Base-by-base conservation (phyloP, 2,329 filamentous ascomycete species). In the Pyricularia pennisetigena region DNA sequence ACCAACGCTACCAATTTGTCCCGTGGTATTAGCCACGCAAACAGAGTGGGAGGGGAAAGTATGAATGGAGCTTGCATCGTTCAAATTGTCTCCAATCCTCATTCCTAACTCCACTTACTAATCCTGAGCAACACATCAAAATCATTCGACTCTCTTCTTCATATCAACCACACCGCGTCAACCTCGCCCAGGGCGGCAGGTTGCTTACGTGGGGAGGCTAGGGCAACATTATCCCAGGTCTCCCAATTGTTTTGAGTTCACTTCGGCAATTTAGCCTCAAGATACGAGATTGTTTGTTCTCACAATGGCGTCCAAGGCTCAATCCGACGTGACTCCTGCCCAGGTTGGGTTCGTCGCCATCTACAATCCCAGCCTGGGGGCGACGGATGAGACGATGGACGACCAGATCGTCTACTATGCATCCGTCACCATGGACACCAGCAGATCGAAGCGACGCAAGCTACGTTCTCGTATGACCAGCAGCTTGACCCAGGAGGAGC, bases 361-460 rank as follows among this genome's bases (percentile, higher is more conserved):
- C 77, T 99, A 97, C 83, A 98, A 97, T 77, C 95, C 96, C 41
- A 74, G 73, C 54, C 85, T 77, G 10, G 80, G 81, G 54, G 74
- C 77, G 10, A 82, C 79, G 16, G 90, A 93, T 76, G 90, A 93
- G 75, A 90, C 88, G 2, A 81, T 94, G 71, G 82, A 86, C 66
- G 85, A 94, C 73, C 92, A 99, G 79, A 92, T 98, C 71, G 92
- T 97, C 73, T 99, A 97, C 82, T 97, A 97, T 80, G 90, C 91
- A 74, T 93, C 92, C 6, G 78, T 84, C 68, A 14, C 26, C 4
- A 66, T 28, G 26, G 67, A 32, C 59, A 30, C 62, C 9, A 32
- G 69, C 29, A 67, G 64, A 20, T 54, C 62, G 14, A 29, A 54
- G 49, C 29, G 63, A 10, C 65, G 65, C 26, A 41, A 66, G 66